Evolutionary conservation across 2,329 filamentous ascomycete species (phyloP), one percentile per base, ranked within the genome.

Genomic region (Pyrenophora tritici-repentis): DNA sequence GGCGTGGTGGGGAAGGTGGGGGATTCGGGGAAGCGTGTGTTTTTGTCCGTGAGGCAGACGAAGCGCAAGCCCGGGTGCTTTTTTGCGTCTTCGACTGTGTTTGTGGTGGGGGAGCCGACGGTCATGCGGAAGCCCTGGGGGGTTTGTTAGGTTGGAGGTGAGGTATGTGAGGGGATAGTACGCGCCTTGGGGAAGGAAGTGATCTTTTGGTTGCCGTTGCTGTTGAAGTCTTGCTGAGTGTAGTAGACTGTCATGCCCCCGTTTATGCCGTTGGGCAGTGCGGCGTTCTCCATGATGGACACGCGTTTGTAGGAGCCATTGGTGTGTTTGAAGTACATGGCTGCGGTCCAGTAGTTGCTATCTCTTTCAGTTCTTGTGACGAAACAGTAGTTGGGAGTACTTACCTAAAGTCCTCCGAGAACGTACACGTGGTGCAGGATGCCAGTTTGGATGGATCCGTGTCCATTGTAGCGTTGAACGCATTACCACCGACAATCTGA

Each of bases 211-310:
- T 65, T 51, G 7, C 64, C 62, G 20, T 70, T 66, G 13, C 16
- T 37, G 50, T 62, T 64, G 53, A 77, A 76, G 39, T 71, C 68
- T 37, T 70, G 61, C 49, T 70, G 62, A 1, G 66, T 69, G 29
- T 70, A 70, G 46, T 70, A 70, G 17, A 69, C 56, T 1, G 67
- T 9, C 67, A 70, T 67, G 4, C 66, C 67, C n/a, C 67, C 66
- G n/a, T 67, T 66, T 42, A 70, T 66, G 9, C 55, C 46, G 3
- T 51, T 54, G 2, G 50, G 41, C 47, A 50, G 24, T 7, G 47
- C 47, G 3, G 12, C 56, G 38, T 68, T 57, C 4, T 60, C 52
- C 49, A 40, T 53, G 42, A 62, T 59, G 2, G 64, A 61, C 3
- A 68, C 65, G 1, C 58, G 51, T 33, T 69, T 64, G 47, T 66